Evolutionary conservation across 1,139 yeast genomes (phyloP), one percentile per base, ranked within the genome.

Genomic region (Pichia terricola): DNA sequence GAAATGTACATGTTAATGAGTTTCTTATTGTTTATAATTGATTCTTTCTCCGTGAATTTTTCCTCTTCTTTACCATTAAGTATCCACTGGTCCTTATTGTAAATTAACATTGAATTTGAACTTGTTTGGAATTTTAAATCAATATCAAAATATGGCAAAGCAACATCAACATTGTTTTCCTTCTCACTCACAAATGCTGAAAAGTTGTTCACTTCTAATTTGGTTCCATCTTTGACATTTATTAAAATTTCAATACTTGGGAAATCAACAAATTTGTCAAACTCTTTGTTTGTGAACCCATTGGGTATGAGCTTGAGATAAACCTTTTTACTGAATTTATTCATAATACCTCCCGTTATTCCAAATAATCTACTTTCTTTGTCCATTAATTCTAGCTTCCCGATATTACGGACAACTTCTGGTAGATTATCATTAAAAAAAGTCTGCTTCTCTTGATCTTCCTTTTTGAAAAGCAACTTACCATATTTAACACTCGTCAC

Each of bases 171-270:
- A 39, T 47, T 53, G 8, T 48, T 47, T 40, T 59, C 62, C 40
- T 42, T 41, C 41, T 59, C 61, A 40, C 51, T 51, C 27, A 56
- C 51, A 40, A 50, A 54, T 9, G 50, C 39, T 26, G 45, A 50
- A 44, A 54, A 56, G 1, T 51, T 40, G 9, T 51, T 44, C 9
- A 50, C 39, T 35, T 50, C 51, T 16, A 58, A 59, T 7, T 10
- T 28, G n/a, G 62, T 60, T 28, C 58, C 56, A 11, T 62, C 64
- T 43, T 61, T 61, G 39, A 73, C 56, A 39, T 67, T 69, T 45
- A 71, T 62, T 69, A 76, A 69, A 26, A 75, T 58, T 52, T 75
- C 79, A 31, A 75, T 62, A 10, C 75, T 72, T 1, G 80, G 80
- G 45, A 65, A 67, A 38, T 63, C 59, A 25, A 53, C 53, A 9